These are phyloP conservation scores for Cordyceps farinosa DNA, from an alignment of 2,329 filamentous ascomycete genomes.

Conservation along the genomic window DNA sequence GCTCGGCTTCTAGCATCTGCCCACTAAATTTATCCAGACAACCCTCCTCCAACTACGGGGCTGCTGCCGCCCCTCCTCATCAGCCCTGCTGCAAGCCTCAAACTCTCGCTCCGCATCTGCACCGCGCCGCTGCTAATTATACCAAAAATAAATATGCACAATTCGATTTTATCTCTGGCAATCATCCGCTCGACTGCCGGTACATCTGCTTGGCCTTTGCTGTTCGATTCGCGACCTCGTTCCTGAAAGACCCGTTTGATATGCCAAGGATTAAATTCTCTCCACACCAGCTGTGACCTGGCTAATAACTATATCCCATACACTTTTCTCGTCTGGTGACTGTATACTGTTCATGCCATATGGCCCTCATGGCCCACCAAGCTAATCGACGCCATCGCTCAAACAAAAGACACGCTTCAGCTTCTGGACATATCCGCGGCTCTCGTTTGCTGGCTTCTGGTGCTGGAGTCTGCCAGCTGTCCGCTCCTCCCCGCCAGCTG, in stretches of 20 bases:
- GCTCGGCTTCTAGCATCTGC: neutral
- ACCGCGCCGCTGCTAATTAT: neutral
- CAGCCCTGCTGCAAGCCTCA: constrained; percentile 3
- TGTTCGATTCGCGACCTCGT: neutral
- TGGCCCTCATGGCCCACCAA: neutral
- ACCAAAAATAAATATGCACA: neutral
- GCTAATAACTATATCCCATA: no score
- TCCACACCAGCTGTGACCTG: neutral
- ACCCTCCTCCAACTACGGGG: neutral
- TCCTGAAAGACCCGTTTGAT: neutral
- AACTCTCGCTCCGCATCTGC: constrained; percentile 1
- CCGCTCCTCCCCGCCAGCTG: no score
- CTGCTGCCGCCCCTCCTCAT: neutral
- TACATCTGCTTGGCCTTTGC: neutral
- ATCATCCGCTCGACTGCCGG: neutral
- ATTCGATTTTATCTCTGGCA: neutral
- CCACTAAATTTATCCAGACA: no score
- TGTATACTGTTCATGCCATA: neutral
- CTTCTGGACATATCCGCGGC: no score
- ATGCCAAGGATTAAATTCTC: neutral
- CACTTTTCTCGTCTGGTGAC: neutral
- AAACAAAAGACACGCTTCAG: neutral
- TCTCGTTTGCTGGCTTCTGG: no score
- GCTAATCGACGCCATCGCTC: neutral
- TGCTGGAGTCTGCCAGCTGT: no score